These are phyloP conservation scores for Boletus vermiculosoides DNA, from an alignment of 768 basidiomycete species.

Conservation along the genomic window DNA sequence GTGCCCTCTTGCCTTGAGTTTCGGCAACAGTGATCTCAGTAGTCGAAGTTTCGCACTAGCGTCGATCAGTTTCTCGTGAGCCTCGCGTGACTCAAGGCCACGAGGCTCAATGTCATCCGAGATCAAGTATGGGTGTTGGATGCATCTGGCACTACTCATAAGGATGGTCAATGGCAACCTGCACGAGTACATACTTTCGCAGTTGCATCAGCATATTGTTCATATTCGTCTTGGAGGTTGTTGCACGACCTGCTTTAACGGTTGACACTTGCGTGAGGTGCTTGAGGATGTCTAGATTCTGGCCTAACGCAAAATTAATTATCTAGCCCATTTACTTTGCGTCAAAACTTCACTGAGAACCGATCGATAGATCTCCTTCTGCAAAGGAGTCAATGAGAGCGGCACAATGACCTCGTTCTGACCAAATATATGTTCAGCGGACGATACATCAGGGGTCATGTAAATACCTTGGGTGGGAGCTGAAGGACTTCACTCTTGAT, in stretches of 20 bases:
- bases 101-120: constrained; percentile 76
- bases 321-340: constrained; percentile 16
- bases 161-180: not conserved
- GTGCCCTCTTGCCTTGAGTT: constrained; percentile 81
- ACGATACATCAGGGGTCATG: not conserved
- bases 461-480: constrained; percentile 81
- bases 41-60: constrained; percentile 85
- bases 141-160: constrained; percentile 50
- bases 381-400: constrained; percentile 80
- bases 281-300: constrained; percentile 67
- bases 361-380: constrained; percentile 85
- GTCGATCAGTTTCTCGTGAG: constrained; percentile 77
- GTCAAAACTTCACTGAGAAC: constrained; percentile 58
- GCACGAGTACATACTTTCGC: constrained; percentile 58
- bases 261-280: constrained; percentile 50
- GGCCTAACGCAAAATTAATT: constrained; percentile 42
- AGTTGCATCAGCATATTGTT: constrained; percentile 88
- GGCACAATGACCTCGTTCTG: constrained; percentile 93
- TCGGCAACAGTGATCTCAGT: constrained; percentile 74
- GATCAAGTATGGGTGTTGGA: constrained; percentile 91
- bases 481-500: constrained; percentile 91
- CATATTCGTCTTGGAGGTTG: constrained; percentile 52
- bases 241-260: constrained; percentile 30
- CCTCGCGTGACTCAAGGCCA: constrained; percentile 52
- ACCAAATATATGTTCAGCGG: constrained; percentile 4